Evolutionary conservation across 345 rosid genomes (phyloP), one percentile per base, ranked within the genome.

Genomic region (Durio zibethinus): DNA sequence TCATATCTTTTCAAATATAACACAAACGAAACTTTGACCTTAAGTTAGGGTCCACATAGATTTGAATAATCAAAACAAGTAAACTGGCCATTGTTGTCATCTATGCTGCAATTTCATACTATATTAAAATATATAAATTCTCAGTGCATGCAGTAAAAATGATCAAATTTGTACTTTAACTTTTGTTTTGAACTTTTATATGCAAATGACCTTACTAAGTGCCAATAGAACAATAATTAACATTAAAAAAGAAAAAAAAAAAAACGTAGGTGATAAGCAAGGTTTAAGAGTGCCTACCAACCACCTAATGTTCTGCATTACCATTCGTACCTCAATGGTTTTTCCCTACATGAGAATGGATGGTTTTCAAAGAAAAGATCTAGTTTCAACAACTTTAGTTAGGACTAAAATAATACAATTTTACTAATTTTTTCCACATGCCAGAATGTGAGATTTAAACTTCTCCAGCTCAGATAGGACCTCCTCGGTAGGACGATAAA

Each of bases 401-500:
- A 57, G 33, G 33, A 57, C 62, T 29, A 0, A 57, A 57, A 23
- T 15, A 10, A 57, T 23, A 23, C 33, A 2, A 23, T 10, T 47
- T 25, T 10, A n/a, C 66, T 69, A 63, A 14, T 67, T 61, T 78
- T 74, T 50, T 12, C 74, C 83, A 69, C 90, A 74, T 4, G 35
- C 43, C 42, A 87, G 83, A 33, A 87, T 84, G 73, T 86, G 91
- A 35, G 90, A 80, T 71, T 84, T 85, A 66, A 77, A 85, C 78
- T 84, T 83, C 18, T 87, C 88, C 53, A 89, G 83, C 82, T 90
- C 92, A 0, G 82, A 81, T n/a, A 90, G 75, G 40, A 87, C 91
- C 74, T 90, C 94, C 7, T 90, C 94, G 40, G 80, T 86, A 0
- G 90, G 87, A 69, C 92, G 84, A 79, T 87, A 86, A 43, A 90